A percentile compares a stretch with the other conserved stretches of the same genome.
phyloP scores from a whole-genome alignment of 192 early-diverging fungal species.

The Entrophospora sp. region DNA sequence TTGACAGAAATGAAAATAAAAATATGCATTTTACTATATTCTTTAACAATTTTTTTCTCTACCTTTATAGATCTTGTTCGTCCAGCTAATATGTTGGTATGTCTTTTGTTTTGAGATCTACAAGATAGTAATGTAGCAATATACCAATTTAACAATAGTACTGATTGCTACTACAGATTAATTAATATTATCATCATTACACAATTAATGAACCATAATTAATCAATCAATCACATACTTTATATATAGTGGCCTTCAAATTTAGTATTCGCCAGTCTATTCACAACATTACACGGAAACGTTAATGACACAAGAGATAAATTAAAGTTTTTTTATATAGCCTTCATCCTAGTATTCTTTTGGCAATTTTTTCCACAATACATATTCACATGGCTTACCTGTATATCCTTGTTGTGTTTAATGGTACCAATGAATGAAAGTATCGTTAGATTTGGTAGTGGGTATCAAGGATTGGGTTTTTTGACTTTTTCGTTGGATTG shows the following conservation, averaged over 20 bases:
- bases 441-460: slow-evolving; percentile 32
- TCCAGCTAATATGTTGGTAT: slow-evolving; percentile 15
- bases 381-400: slow-evolving; percentile 23
- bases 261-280: slow-evolving; percentile 49
- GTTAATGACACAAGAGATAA: not conserved
- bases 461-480: slow-evolving; percentile 58
- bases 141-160: no score
- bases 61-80: slow-evolving; percentile 9
- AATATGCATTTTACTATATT: no score
- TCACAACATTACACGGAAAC: slow-evolving; percentile 37
- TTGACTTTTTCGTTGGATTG: slow-evolving; percentile 69
- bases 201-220: no score
- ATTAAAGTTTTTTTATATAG: slow-evolving; percentile 35
- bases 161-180: no score
- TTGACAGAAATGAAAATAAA: no score
- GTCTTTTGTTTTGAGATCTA: no score
- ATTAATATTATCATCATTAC: no score
- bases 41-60: not conserved
- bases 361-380: slow-evolving; percentile 44
- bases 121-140: no score
- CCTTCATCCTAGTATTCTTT: slow-evolving; percentile 31
- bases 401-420: slow-evolving; percentile 31
- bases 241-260: slow-evolving; percentile 82
- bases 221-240: no score
- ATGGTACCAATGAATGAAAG: slow-evolving; percentile 23